Evolutionary conservation across 2,329 filamentous ascomycete genomes (phyloP), one percentile per base, ranked within the genome.

Genomic region (Aspergillus fumigatus): DNA sequence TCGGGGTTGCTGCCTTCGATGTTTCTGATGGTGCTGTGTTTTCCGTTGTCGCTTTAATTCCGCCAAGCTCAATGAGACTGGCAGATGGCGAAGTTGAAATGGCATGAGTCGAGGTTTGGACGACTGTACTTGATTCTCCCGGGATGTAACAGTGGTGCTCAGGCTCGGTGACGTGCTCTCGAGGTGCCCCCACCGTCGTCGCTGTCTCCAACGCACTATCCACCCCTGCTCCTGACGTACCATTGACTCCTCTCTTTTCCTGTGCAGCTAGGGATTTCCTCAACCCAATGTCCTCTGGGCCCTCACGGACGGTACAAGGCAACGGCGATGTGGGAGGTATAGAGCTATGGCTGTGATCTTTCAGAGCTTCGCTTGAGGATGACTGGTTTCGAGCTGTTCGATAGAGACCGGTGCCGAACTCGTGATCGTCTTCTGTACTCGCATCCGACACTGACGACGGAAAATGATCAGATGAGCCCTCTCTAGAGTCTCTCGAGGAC

Each of bases 371-470:
- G 50, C 55, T 50, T 29, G 55, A 48, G 40, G 59, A 58, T 54
- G 59, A 53, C 32, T 53, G 53, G 50, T 62, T 59, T 57, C 66
- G 64, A 25, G 52, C 50, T 9, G 64, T 67, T 27, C 67, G 67
- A 53, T 67, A 64, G 5, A 71, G 56, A 25, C 65, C 59, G 27
- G 56, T 60, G 47, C 69, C 68, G 49, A 70, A 69, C 8, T 67
- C 64, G 19, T 53, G 53, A 52, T 71, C 69, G 35, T 62, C 58
- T 45, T 65, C 66, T n/a, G 69, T 71, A 54, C 66, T 67, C 14
- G 62, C 64, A 49, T 69, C 65, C 11, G 69, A 70, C 27, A 67
- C 45, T 8, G 61, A 59, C 4, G 62, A 60, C n/a, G 61, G 57
- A 50, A 62, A 65, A 17, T 50, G 50, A 52, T 61, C 57, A 25